Evolutionary conservation across 75 land plant genomes (phyloP).

Genomic region (Cryptomeria japonica): DNA sequence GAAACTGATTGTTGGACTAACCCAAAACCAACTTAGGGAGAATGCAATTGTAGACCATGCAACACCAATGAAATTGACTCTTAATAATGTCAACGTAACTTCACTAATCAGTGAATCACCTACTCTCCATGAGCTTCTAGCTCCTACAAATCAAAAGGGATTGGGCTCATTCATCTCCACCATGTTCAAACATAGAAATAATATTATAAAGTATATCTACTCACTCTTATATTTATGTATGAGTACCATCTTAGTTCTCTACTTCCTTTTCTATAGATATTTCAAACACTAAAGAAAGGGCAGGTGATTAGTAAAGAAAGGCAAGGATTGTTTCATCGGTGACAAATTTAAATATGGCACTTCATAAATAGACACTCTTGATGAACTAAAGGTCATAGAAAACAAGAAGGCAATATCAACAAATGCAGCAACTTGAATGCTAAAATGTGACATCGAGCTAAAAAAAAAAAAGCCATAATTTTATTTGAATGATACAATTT

Average conservation of each 20-base stretch:
- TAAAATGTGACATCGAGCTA: not conserved
- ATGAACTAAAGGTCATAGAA: not conserved
- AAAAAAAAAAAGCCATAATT: not conserved
- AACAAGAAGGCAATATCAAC: not conserved
- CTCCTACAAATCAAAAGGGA: not conserved
- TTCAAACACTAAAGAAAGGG: not conserved
- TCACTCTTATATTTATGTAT: not conserved
- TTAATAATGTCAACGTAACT: not conserved
- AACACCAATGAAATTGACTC: not conserved
- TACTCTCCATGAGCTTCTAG: not conserved
- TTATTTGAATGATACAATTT: not conserved
- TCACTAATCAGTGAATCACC: not conserved
- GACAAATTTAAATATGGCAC: not conserved
- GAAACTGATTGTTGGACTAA: not conserved
- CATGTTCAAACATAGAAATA: not conserved
- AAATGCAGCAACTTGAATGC: not conserved
- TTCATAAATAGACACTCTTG: not conserved
- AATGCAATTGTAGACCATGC: not conserved
- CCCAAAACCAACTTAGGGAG: not conserved
- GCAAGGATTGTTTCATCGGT: not conserved
- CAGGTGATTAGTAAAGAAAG: not conserved
- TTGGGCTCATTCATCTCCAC: not conserved
- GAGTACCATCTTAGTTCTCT: not conserved
- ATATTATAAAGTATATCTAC: not conserved
- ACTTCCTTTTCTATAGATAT: not conserved